phyloP scores from a whole-genome alignment of 2,329 filamentous ascomycete species.

The Escovopsis sp. region DNA sequence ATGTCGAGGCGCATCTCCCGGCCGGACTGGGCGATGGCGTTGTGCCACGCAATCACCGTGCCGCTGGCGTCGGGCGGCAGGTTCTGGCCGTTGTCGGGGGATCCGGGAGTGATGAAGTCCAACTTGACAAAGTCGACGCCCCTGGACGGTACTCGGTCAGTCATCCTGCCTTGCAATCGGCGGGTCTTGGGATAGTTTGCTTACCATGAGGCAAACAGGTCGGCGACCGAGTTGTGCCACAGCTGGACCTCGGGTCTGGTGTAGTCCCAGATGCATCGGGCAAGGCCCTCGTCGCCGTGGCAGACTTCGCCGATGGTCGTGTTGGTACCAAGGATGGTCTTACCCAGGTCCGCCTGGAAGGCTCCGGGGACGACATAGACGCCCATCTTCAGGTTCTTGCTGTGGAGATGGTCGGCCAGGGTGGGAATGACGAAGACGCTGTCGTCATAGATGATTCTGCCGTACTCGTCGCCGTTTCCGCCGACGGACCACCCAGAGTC shows the following conservation, averaged over 20 bases:
- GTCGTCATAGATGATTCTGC: constrained; percentile 8
- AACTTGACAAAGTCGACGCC: constrained; percentile 10
- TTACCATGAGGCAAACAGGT: constrained; percentile 9
- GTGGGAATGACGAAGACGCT: constrained; percentile 7
- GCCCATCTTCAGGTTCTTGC: constrained; percentile 7
- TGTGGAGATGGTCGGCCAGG: constrained; percentile 8
- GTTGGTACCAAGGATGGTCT: constrained; percentile 8
- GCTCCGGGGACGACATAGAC: constrained; percentile 10
- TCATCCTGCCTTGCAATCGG: too few relatives aligned
- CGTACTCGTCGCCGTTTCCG: constrained; percentile 8
- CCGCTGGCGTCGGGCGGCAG: constrained; percentile 8
- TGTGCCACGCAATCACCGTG: constrained; percentile 8
- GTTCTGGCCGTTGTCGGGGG: constrained; percentile 9
- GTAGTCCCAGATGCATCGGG: constrained; percentile 8
- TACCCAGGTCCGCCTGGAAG: constrained; percentile 7
- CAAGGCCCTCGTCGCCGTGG: constrained; percentile 8
- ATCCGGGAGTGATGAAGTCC: constrained; percentile 10
- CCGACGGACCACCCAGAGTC: constrained; percentile 11
- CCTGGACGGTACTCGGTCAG: neutral
- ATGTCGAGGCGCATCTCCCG: constrained; percentile 10
- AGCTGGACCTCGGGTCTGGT: constrained; percentile 7
- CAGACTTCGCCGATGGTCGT: constrained; percentile 9
- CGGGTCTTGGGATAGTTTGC: neutral
- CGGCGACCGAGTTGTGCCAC: constrained; percentile 9
- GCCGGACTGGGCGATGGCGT: constrained; percentile 7